These are phyloP conservation scores for Prunus mira DNA, from an alignment of 306 rosid genomes.

Conservation along the genomic window DNA sequence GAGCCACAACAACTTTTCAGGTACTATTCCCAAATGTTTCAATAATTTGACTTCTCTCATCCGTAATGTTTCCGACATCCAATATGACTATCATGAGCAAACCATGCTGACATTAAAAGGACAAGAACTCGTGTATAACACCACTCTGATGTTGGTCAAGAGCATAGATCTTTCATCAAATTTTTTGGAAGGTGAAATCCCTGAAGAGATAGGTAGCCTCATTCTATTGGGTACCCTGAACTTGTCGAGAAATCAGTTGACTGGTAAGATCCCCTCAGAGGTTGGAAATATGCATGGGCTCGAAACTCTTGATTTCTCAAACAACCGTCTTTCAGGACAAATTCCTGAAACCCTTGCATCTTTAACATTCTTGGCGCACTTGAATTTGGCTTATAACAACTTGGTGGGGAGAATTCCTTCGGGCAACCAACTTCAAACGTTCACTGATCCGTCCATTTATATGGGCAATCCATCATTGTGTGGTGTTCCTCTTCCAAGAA, in stretches of 20 bases:
- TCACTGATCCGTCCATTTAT: too few species aligned
- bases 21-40: not conserved
- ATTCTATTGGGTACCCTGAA: not conserved
- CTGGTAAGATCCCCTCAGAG: not conserved
- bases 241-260: conserved; percentile 1
- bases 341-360: not conserved
- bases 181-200: not conserved
- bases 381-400: conserved; percentile 10
- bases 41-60: not conserved
- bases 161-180: not conserved
- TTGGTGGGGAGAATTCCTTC: not conserved
- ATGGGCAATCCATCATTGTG: too few species aligned
- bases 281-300: not conserved
- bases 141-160: too few species aligned
- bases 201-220: not conserved
- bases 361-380: not conserved
- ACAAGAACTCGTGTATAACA: too few species aligned
- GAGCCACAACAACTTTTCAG: not conserved
- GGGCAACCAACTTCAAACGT: too few species aligned
- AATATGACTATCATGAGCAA: too few species aligned
- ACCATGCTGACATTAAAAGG: not conserved
- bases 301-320: not conserved
- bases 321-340: not conserved
- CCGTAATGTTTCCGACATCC: too few species aligned
- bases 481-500: too few species aligned